These are phyloP conservation scores for Akanthomyces uredinophilus DNA, from an alignment of 2,329 filamentous ascomycete genomes.

Conservation along the genomic window DNA sequence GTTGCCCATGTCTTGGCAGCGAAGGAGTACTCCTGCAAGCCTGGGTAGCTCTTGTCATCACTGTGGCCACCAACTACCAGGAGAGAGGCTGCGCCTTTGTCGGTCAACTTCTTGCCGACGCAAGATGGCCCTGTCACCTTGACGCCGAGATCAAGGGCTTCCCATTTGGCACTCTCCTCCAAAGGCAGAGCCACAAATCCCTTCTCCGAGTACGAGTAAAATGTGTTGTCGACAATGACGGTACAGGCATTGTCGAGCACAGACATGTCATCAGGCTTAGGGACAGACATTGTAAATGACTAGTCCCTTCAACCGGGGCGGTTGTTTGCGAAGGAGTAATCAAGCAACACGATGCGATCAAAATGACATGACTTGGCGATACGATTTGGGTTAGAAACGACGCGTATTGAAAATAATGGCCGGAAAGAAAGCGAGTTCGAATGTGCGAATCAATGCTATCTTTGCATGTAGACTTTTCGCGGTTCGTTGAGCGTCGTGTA, in stretches of 20 bases:
- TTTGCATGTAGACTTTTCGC: not conserved
- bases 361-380: slow-evolving; percentile 35
- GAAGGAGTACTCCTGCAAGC: slow-evolving; percentile 65
- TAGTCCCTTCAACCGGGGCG: slow-evolving; percentile 7
- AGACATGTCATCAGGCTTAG: slow-evolving; percentile 54
- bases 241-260: slow-evolving; percentile 76
- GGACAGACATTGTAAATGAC: slow-evolving; percentile 57
- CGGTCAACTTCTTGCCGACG: slow-evolving; percentile 61
- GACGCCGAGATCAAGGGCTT: slow-evolving; percentile 57
- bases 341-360: not conserved
- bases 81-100: slow-evolving; percentile 57
- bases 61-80: slow-evolving; percentile 74
- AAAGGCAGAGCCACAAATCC: slow-evolving; percentile 73
- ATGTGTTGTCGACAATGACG: slow-evolving; percentile 70
- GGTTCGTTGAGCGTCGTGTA: not conserved
- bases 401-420: not conserved
- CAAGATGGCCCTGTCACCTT: slow-evolving; percentile 72
- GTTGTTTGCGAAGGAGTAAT: not conserved
- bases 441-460: not conserved
- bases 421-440: not conserved
- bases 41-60: slow-evolving; percentile 54
- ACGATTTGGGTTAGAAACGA: not conserved
- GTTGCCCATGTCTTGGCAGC: slow-evolving; percentile 49
- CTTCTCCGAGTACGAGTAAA: slow-evolving; percentile 74
- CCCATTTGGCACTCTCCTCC: slow-evolving; percentile 66